Base-by-base conservation (phyloP, 1,284 basidiomycete species). In the Volvariella volvacea region DNA sequence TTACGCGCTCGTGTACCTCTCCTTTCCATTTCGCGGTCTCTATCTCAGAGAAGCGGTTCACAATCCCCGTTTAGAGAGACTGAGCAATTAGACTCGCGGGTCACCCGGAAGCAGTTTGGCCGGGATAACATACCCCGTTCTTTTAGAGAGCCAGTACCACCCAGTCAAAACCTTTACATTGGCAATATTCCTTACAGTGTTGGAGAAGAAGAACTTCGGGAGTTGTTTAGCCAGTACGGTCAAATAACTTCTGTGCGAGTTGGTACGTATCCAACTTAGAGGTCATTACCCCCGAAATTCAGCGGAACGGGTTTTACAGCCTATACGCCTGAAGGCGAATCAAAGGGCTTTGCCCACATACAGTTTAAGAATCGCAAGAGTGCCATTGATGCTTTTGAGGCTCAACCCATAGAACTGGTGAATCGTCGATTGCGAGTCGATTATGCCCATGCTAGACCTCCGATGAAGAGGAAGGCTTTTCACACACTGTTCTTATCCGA, bases 261-360 rank as follows among this genome's bases (percentile, higher is more conserved):
- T 33, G 55, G 70, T 66, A 39, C 43, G 71, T 70, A 31, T 37
- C 40, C 2, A 43, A 38, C 14, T 41, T 32, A 10, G 3, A 25
- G 42, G 41, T 21, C 20, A 20, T 8, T 15, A 32, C 32, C 19
- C 46, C n/a, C n/a, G n/a, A n/a, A n/a, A n/a, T n/a, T n/a, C n/a
- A n/a, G n/a, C n/a, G n/a, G n/a, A n/a, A n/a, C n/a, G n/a, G 44
- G 22, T 39, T 17, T 46, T 39, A 10, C 14, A 66, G 66, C 57
- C 22, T 52, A 52, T 1, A 51, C 62, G 36, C 44, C 55, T 0
- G 53, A 66, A 20, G 73, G 73, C 0, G 47, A 59, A 12, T 44
- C 57, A n/a, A 61, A 64, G 20, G 75, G 74, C 1, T 67, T 62
- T 42, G 68, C 61, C 8, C 74, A 75, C 49, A 50, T 78, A 33